Base-by-base conservation (phyloP, 2,329 filamentous ascomycete species). In the Fusarium liriodendri region DNA sequence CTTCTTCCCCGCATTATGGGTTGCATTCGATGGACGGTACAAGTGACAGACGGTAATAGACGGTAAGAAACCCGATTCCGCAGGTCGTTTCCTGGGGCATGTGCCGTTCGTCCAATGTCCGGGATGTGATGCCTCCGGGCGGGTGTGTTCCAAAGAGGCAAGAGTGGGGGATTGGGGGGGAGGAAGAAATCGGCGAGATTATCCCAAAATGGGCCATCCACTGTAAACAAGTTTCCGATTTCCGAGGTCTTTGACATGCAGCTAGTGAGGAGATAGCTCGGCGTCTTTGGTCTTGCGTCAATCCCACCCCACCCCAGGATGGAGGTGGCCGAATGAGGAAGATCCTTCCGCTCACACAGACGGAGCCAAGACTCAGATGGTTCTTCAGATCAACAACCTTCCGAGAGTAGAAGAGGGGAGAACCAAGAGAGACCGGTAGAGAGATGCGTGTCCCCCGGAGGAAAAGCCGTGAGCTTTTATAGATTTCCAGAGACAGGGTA, bases 111-210 rank as follows among this genome's bases (percentile, higher is more conserved):
- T n/a, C 40, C 55, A 32, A 50, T 50, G 45, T 9, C 45, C 45
- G 62, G 54, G n/a, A 14, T 59, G 10, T 10, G 18, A 14, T 61
- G 22, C 55, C 40, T 6, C 14, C 8, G 18, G 27, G 13, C 29
- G 9, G 29, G 29, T 32, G 33, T 32, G 33, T 32, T 52, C 33
- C 5, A 32, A 59, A 38, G 40, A 14, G 54, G 54, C 42, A 60
- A 40, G 40, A 50, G 22, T 58, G 25, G 55, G 50, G n/a, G 35
- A 59, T 25, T 60, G 20, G 37, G 6, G 54, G 54, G 33, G 55
- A 47, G 63, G 55, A 47, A 65, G 35, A 50, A 33, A 60, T 50
- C 63, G 55, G 63, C 55, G 63, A 65, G 38, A 52, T 47, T 35
- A 33, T 38, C 40, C 63, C 55, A 58, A 65, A 65, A 65, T 22